Percentiles rank a stretch among this genome's conserved stretches.
Evolutionary conservation across 1,284 basidiomycete genomes (phyloP).

Genomic region (Ganoderma leucocontextum): DNA sequence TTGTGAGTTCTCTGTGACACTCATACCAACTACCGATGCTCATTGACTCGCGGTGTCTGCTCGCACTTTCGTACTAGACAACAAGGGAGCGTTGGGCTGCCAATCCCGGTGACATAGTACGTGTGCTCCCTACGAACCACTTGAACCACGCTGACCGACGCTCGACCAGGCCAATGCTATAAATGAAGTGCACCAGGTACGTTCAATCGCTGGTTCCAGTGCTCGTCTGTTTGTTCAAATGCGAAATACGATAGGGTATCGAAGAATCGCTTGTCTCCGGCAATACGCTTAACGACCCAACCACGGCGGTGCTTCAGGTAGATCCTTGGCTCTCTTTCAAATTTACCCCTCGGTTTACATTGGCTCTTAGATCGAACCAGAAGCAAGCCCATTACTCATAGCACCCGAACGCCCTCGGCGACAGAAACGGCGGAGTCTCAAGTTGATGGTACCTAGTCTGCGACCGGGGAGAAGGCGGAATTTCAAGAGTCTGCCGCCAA

Average conservation of each 20-base stretch:
- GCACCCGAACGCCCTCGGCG: background rate
- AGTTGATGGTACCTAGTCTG: slow-evolving; percentile 9
- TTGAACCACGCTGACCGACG: background rate
- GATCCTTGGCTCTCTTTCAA: background rate
- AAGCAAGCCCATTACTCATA: background rate
- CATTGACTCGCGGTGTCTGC: background rate
- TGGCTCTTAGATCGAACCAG: background rate
- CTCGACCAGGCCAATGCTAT: background rate
- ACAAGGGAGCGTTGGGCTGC: background rate
- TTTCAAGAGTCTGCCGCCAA: slow-evolving; percentile 13
- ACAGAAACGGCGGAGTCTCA: slow-evolving; percentile 11
- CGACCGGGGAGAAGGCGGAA: slow-evolving; percentile 13
- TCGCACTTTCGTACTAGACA: background rate
- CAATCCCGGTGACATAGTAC: background rate
- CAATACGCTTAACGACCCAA: slow-evolving; percentile 10
- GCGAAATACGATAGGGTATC: slow-evolving; percentile 2
- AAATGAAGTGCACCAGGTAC: slow-evolving; percentile 22
- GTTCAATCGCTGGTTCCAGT: background rate
- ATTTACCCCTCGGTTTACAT: background rate
- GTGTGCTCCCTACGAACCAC: background rate
- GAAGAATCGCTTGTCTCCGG: slow-evolving; percentile 19
- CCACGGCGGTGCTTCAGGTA: slow-evolving; percentile 6
- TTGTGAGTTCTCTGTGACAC: background rate
- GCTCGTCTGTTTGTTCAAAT: background rate
- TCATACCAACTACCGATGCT: background rate